Evolutionary conservation across 2,329 filamentous ascomycete species (phyloP).

Genomic region (Ceratocystis ficicola): DNA sequence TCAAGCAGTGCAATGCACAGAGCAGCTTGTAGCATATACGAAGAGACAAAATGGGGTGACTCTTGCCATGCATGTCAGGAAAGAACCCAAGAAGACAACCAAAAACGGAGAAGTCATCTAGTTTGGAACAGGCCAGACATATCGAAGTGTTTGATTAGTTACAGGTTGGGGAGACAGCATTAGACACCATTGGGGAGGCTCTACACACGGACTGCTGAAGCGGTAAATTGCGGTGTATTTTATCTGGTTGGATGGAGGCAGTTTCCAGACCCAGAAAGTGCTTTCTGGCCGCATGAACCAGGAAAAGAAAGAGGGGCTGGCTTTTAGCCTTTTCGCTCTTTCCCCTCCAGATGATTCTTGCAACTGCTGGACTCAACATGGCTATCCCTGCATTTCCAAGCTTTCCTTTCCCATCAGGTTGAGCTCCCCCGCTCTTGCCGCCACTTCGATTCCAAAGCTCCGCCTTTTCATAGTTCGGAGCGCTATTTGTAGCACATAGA

Average conservation of each 20-base stretch:
- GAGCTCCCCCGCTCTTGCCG: background rate
- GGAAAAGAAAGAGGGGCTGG: constrained; percentile 2
- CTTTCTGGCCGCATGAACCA: background rate
- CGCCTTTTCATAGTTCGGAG: background rate
- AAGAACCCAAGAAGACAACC: background rate
- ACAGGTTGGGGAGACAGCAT: background rate
- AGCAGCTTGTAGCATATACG: constrained; percentile 9
- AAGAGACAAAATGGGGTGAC: constrained; percentile 4
- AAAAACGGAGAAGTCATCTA: background rate
- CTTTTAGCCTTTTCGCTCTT: background rate
- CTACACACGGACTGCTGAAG: background rate
- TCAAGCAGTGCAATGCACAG: constrained; percentile 1
- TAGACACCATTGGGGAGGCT: background rate
- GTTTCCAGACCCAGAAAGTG: background rate
- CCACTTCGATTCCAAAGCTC: background rate
- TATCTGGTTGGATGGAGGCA: background rate
- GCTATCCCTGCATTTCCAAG: background rate
- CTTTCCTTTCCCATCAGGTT: background rate
- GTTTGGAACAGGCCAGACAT: background rate
- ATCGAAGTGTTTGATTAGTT: background rate
- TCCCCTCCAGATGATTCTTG: background rate
- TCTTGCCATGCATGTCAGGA: background rate
- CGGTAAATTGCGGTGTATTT: background rate
- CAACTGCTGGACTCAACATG: background rate
- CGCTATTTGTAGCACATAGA: background rate